phyloP scores from a whole-genome alignment of 768 basidiomycete genomes.

The Peribolospora kevripleyi region DNA sequence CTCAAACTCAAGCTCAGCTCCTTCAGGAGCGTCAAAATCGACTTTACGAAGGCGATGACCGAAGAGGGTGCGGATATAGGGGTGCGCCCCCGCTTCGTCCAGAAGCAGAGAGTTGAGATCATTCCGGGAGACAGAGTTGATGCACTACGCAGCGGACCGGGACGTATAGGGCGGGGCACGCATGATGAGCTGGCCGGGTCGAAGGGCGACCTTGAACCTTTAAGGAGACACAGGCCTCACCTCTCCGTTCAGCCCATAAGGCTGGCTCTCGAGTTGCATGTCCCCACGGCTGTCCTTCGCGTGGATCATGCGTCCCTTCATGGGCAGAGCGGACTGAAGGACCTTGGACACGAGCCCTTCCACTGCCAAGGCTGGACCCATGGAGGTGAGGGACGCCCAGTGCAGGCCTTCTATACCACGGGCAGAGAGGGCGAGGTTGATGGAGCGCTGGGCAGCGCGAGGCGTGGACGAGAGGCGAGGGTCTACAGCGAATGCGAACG shows the following conservation, averaged over 20 bases:
- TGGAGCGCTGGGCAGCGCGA: slow-evolving; percentile 48
- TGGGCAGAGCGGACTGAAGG: slow-evolving; percentile 59
- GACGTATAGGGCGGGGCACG: background rate
- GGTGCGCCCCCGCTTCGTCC: slow-evolving; percentile 38
- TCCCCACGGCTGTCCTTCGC: slow-evolving; percentile 21
- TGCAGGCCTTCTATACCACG: slow-evolving; percentile 72
- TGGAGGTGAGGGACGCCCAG: slow-evolving; percentile 33
- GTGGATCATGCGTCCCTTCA: slow-evolving; percentile 92
- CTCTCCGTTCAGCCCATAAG: slow-evolving; percentile 71
- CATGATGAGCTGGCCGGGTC: background rate
- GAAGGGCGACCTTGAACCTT: background rate
- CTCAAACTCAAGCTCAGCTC: slow-evolving; percentile 26
- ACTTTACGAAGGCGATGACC: slow-evolving; percentile 50
- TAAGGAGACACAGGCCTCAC: slow-evolving; percentile 24
- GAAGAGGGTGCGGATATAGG: slow-evolving; percentile 48
- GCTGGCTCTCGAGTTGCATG: slow-evolving; percentile 54
- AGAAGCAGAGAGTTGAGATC: slow-evolving; percentile 69
- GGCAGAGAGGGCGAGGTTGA: slow-evolving; percentile 86
- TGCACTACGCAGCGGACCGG: slow-evolving; percentile 32
- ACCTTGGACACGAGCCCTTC: slow-evolving; percentile 41
- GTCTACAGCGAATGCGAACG: slow-evolving; percentile 25
- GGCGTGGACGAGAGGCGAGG: slow-evolving; percentile 47
- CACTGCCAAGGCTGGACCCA: background rate
- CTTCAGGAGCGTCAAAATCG: slow-evolving; percentile 40
- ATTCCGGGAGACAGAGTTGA: slow-evolving; percentile 76